Evolutionary conservation across 192 early-diverging fungal genomes (phyloP).

Genomic region (Funneliformis geosporum): DNA sequence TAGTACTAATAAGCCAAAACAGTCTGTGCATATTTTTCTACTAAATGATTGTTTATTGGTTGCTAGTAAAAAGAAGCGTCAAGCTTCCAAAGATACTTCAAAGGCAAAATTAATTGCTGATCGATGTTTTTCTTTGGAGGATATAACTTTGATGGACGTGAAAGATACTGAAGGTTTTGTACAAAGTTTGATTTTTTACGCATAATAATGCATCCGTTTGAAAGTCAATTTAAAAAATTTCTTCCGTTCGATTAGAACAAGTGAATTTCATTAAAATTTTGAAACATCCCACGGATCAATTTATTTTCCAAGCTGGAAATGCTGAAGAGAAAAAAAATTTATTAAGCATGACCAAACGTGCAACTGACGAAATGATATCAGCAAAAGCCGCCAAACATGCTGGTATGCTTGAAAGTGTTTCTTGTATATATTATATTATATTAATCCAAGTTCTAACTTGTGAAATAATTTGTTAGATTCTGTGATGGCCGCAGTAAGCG

Average conservation of each 20-base stretch:
- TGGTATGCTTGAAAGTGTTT: not conserved
- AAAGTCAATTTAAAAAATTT: not conserved
- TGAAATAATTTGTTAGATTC: not conserved
- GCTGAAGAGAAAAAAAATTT: slow-evolving; percentile 70
- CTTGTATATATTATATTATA: not conserved
- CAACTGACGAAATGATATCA: slow-evolving; percentile 59
- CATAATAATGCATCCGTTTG: not conserved
- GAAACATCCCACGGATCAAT: slow-evolving; percentile 73
- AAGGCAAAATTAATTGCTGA: slow-evolving; percentile 76
- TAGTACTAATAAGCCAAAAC: slow-evolving; percentile 68
- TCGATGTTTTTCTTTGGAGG: slow-evolving; percentile 73
- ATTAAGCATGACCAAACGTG: slow-evolving; percentile 57
- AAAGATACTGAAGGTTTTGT: slow-evolving; percentile 70
- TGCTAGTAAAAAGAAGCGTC: slow-evolving; percentile 76
- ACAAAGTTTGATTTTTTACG: not conserved
- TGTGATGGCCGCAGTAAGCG: slow-evolving; percentile 9
- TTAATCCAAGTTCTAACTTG: not conserved
- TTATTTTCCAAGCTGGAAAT: slow-evolving; percentile 69
- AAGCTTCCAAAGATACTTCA: slow-evolving; percentile 40
- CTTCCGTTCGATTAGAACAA: not conserved
- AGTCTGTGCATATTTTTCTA: slow-evolving; percentile 78
- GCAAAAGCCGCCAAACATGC: slow-evolving; percentile 28
- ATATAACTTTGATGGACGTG: slow-evolving; percentile 82
- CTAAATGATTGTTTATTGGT: slow-evolving; percentile 85
- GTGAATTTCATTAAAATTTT: slow-evolving; percentile 80